phyloP scores from a whole-genome alignment of 1,284 basidiomycete species.

The Mycena citricolor region DNA sequence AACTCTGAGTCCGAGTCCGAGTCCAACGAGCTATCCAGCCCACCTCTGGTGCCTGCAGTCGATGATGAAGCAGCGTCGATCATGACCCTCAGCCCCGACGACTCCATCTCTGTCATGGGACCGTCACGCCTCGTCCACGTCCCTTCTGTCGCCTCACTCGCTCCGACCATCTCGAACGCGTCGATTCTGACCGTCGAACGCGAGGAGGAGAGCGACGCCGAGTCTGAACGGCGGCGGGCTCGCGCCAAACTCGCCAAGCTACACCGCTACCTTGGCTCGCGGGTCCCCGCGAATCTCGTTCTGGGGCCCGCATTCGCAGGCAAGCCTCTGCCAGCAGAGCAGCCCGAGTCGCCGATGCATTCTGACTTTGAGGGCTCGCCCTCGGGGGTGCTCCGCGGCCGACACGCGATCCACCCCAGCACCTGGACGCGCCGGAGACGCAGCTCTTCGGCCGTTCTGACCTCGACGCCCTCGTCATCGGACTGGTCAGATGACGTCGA shows the following conservation, averaged over 20 bases:
- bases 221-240: conserved; percentile 63
- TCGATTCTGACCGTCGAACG: conserved; percentile 49
- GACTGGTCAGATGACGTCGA: conserved; percentile 61
- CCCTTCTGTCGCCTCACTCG: conserved; percentile 7
- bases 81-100: conserved; percentile 31
- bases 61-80: too few species aligned
- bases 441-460: conserved; percentile 48
- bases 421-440: conserved; percentile 51
- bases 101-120: conserved; percentile 32
- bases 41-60: too few species aligned
- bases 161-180: conserved; percentile 36
- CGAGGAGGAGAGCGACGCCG: conserved; percentile 51
- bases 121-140: conserved; percentile 23
- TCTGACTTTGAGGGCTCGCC: too few species aligned
- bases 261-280: conserved; percentile 77
- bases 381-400: too few species aligned
- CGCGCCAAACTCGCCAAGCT: conserved; percentile 74
- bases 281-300: conserved; percentile 68
- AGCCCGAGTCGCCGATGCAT: too few species aligned
- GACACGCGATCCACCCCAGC: conserved; percentile 22
- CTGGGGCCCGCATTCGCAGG: conserved; percentile 49
- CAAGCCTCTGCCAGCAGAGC: too few species aligned
- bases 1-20: conserved; percentile 1
- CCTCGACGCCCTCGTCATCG: too few species aligned
- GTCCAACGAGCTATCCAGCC: conserved; percentile 9